phyloP scores from a whole-genome alignment of 2,329 filamentous ascomycete genomes.

The Aspergillus pseudotamarii region DNA sequence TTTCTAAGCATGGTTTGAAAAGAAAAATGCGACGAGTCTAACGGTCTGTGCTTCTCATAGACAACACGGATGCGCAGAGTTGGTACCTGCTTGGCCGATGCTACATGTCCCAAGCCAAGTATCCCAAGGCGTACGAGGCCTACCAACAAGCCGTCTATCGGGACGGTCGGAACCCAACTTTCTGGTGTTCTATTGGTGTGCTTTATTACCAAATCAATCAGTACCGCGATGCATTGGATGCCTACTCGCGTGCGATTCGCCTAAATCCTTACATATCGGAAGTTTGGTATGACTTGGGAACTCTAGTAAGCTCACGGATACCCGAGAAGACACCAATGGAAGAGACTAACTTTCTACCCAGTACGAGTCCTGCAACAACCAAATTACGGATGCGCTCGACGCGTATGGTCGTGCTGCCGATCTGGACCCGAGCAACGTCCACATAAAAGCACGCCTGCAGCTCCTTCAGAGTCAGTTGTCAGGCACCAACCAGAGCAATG shows the following conservation, averaged over 20 bases:
- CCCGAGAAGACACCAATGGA: neutral
- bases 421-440: conserved; percentile 86
- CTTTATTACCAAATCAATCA: conserved; percentile 99
- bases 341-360: conserved; percentile 38
- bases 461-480: conserved; percentile 77
- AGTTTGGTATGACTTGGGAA: conserved; percentile 98
- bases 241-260: conserved; percentile 93
- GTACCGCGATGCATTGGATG: conserved; percentile 95
- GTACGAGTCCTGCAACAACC: conserved; percentile 99
- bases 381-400: conserved; percentile 93
- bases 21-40: conserved; percentile 3
- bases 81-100: conserved; percentile 97
- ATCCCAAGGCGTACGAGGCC: conserved; percentile 96
- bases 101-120: conserved; percentile 99
- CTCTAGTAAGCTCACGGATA: conserved; percentile 67
- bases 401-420: conserved; percentile 94
- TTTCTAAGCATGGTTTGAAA: conserved; percentile 16
- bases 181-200: conserved; percentile 99
- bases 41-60: conserved; percentile 48
- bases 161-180: conserved; percentile 95
- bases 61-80: conserved; percentile 93
- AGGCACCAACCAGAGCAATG: conserved; percentile 69
- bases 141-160: conserved; percentile 99
- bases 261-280: conserved; percentile 98
- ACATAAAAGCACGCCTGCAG: conserved; percentile 93